A percentile compares a stretch with the other conserved stretches of the same genome.
Conservation (phyloP, 2,329 filamentous ascomycete species). For the Talaromyces sp. region DNA sequence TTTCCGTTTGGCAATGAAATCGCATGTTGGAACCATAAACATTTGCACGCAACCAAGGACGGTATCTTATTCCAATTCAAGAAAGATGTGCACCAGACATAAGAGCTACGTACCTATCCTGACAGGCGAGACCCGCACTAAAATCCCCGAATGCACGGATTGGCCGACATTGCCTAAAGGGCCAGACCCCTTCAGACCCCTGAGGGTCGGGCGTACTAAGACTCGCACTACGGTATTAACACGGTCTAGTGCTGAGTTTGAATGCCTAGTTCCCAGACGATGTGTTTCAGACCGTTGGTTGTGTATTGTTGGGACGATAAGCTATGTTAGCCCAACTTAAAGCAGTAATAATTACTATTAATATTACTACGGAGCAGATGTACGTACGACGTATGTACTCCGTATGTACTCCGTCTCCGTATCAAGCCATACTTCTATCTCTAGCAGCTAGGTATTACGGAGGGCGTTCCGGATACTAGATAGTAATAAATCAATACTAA, state of each 20-base stretch:
- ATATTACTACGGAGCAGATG: too few species aligned
- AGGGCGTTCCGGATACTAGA: too few species aligned
- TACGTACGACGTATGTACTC: too few species aligned
- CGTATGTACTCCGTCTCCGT: too few species aligned
- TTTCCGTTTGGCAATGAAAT: background rate
- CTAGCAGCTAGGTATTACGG: too few species aligned
- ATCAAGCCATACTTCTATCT: too few species aligned
- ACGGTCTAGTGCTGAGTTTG: background rate
- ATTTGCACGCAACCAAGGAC: background rate
- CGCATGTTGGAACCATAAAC: background rate
- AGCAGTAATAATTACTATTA: background rate
- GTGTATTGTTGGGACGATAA: background rate
- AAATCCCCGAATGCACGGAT: background rate
- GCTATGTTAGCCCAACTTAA: background rate
- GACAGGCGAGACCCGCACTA: background rate
- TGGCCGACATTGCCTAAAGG: background rate
- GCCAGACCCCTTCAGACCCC: too few species aligned
- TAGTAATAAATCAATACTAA: background rate
- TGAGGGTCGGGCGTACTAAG: too few species aligned
- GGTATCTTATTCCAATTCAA: background rate
- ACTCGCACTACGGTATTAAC: too few species aligned
- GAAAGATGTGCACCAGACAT: background rate
- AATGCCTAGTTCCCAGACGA: background rate
- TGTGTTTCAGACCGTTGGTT: background rate
- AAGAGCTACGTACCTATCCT: background rate